A percentile compares a stretch with the other conserved stretches of the same genome.
phyloP scores from a whole-genome alignment of 345 rosid genomes.

The Boechera divaricarpa region DNA sequence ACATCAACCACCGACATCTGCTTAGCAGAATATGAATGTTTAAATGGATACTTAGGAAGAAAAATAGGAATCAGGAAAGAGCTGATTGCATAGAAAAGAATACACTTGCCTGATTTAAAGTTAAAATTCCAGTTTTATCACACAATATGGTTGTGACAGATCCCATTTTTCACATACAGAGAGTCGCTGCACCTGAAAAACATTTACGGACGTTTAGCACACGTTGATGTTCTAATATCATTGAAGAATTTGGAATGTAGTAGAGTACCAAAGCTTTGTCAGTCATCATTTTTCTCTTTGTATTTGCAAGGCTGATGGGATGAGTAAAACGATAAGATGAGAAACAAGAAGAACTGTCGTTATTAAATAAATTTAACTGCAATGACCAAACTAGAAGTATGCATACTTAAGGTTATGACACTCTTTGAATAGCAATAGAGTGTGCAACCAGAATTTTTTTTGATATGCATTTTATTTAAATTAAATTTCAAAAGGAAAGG shows the following conservation, averaged over 20 bases:
- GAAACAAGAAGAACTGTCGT: conserved; percentile 22
- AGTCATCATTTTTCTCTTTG: conserved; percentile 87
- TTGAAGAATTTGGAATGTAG: neutral
- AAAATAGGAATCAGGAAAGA: conserved; percentile 2
- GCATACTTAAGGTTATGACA: neutral
- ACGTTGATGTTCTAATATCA: conserved; percentile 11
- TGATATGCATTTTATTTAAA: neutral
- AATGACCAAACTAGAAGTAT: neutral
- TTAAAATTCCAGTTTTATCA: conserved; percentile 89
- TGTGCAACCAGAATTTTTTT: too few relatives aligned
- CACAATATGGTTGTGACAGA: conserved; percentile 85
- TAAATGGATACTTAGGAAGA: neutral
- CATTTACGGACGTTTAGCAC: conserved; percentile 30
- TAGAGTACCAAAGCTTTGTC: conserved; percentile 76
- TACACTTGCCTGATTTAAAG: conserved; percentile 69
- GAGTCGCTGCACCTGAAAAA: conserved; percentile 78
- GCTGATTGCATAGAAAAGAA: neutral
- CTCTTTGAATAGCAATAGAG: too few relatives aligned
- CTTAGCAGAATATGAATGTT: conserved; percentile 29
- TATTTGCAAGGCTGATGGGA: conserved; percentile 70
- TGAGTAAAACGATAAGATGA: conserved; percentile 12
- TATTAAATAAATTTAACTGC: neutral
- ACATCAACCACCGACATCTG: conserved; percentile 94
- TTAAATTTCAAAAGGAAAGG: conserved; percentile 11
- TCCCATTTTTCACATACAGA: conserved; percentile 95